These are phyloP conservation scores for Pyrenochaeta sp. DNA, from an alignment of 2,329 filamentous ascomycete species.

Conservation along the genomic window DNA sequence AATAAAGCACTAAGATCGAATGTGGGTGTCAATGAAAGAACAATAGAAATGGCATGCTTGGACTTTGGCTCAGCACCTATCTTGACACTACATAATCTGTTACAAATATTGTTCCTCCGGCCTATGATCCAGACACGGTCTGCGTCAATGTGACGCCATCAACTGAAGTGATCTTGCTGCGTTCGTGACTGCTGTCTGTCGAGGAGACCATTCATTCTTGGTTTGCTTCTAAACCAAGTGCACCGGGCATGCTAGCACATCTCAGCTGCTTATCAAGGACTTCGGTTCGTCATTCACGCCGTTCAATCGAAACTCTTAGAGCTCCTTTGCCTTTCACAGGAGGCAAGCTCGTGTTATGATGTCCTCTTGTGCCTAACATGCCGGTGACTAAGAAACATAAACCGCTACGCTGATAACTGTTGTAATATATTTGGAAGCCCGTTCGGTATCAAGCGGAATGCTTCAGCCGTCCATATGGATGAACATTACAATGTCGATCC, in stretches of 20 bases:
- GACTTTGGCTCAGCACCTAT: neutral
- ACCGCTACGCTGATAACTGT: constrained; percentile 36
- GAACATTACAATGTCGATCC: neutral
- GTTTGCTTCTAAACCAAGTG: neutral
- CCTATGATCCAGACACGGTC: neutral
- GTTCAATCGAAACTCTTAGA: neutral
- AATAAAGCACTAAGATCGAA: neutral
- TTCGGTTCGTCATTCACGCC: neutral
- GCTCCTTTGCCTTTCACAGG: neutral
- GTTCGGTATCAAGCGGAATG: neutral
- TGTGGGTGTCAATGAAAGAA: constrained; percentile 16
- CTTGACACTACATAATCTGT: neutral
- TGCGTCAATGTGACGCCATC: neutral
- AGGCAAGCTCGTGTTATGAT: neutral
- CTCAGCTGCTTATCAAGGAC: neutral
- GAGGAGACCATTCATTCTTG: neutral
- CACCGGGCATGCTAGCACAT: neutral
- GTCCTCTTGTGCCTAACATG: neutral
- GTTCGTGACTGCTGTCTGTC: neutral
- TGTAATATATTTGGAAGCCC: constrained; percentile 9
- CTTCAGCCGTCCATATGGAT: neutral
- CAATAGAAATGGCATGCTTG: constrained; percentile 21
- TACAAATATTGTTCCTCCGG: neutral
- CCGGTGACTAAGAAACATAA: constrained; percentile 6
- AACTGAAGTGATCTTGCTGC: neutral